Evolutionary conservation across 495 filamentous ascomycete genomes (phyloP), one percentile per base, ranked within the genome.

Genomic region (Penicillium pulvis): DNA sequence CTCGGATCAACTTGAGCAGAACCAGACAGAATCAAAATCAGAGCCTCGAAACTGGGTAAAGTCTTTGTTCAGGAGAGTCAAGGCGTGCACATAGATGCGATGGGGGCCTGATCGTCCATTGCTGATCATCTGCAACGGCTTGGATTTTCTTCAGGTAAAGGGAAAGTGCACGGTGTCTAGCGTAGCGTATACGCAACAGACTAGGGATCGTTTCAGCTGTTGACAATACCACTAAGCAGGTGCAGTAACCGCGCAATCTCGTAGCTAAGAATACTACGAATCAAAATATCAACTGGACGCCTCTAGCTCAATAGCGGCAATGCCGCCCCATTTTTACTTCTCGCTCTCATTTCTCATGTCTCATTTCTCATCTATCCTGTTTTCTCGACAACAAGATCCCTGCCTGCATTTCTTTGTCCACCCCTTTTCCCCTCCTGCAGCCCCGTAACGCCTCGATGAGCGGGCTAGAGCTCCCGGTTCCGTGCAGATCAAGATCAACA

Each of bases 401-500:
- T 49, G 46, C 26, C 26, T 49, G 26, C 20, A 26, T 47, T 47
- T 9, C 23, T 47, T 55, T 47, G n/a, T 53, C 42, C 24, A 26
- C 35, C 42, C 30, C 19, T 51, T 49, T 30, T 50, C 36, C 30
- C 47, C 47, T 45, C 42, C 35, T 57, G 55, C 55, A 42, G 30
- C 50, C 50, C 50, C 41, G 33, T 49, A 20, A 41, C 36, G 44
- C 57, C 57, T 59, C 49, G 31, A 54, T 59, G 45, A 48, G 35
- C 55, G 49, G 53, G 51, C 60, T 60, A 56, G 53, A 60, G 63
- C 55, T 56, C 65, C 66, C 66, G 63, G 56, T 59, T 64, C 63
- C 60, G 67, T 67, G 67, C 64, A 69, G 67, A 69, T 69, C 64
- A 56, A 56, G 67, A 67, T 69, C 64, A 67, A 64, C 66, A 61